Evolutionary conservation across 805 yeast species (phyloP).

Genomic region (Candida wancherniae): DNA sequence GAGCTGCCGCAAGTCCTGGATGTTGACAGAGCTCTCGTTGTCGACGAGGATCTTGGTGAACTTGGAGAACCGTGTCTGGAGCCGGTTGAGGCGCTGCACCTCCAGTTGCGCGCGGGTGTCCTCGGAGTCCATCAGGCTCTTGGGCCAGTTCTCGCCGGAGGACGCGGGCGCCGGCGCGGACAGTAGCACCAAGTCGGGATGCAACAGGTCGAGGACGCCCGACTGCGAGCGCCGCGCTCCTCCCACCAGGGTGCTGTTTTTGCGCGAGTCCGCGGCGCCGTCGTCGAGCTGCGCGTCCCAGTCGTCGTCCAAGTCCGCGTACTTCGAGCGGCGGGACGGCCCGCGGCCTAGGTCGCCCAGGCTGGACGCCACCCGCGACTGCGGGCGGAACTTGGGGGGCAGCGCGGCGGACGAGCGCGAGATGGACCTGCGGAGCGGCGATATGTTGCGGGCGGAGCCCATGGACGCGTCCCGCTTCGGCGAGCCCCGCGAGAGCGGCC

Average conservation of each 20-base stretch:
- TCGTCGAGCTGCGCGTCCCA: slow-evolving; percentile 76
- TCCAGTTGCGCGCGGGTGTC: slow-evolving; percentile 40
- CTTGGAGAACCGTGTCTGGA: slow-evolving; percentile 56
- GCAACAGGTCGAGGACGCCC: slow-evolving; percentile 28
- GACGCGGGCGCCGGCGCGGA: slow-evolving; percentile 8
- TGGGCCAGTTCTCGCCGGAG: slow-evolving; percentile 10
- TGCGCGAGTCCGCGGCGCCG: slow-evolving; percentile 16
- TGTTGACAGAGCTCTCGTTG: slow-evolving; percentile 48
- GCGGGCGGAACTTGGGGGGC: slow-evolving; percentile 1
- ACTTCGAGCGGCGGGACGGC: slow-evolving; percentile 22
- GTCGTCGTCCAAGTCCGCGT: slow-evolving; percentile 79
- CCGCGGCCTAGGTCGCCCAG: slow-evolving; percentile 6
- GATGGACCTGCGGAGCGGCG: slow-evolving; percentile 2
- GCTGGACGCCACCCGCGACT: slow-evolving; percentile 5
- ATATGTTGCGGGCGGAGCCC: slow-evolving; percentile 1
- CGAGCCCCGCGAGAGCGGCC: not conserved
- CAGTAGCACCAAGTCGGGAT: slow-evolving; percentile 35
- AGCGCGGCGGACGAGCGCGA: slow-evolving; percentile 3
- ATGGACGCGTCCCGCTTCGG: not conserved
- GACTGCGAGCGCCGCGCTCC: slow-evolving; percentile 12
- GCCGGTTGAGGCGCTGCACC: slow-evolving; percentile 52
- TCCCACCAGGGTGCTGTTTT: slow-evolving; percentile 14
- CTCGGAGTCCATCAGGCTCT: slow-evolving; percentile 40
- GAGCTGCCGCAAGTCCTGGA: slow-evolving; percentile 65
- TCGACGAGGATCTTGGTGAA: slow-evolving; percentile 58